Evolutionary conservation across 768 basidiomycete species (phyloP), one percentile per base, ranked within the genome.

Genomic region (Lactifluus pinguis): DNA sequence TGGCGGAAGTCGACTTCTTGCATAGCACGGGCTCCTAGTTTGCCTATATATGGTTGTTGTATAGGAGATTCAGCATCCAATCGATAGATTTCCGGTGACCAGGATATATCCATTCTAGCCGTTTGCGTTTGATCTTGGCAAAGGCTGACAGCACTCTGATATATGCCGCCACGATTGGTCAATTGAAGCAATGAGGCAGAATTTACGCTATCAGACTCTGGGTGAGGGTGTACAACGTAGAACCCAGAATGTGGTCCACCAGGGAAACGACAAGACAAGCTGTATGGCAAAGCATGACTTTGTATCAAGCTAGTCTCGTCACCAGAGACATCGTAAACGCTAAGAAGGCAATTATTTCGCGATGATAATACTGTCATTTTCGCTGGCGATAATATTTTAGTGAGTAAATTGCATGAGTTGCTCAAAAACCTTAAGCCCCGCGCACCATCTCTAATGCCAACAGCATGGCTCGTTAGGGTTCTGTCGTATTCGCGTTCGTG

Each of bases 401-500:
- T n/a, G 39, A 17, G 0, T 15, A 11, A 17, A 17, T 51, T 17
- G 11, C 9, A 36, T 21, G 11, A 41, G n/a, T 6, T 10, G 49
- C 21, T 29, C 7, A 44, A 51, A 55, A 47, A 29, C 1, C 57
- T 17, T 64, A 15, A 5, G 25, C 21, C 6, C 2, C 17, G 6
- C 70, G 49, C 64, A 75, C 80, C 70, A 30, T 68, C 66, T 32
- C 66, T 65, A 9, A 76, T 62, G 14, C 66, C 68, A 3, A 80
- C 61, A 7, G 80, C 82, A 4, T 72, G 66, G 0, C 75, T 69
- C 49, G 73, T 71, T 17, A 91, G 76, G 4, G 80, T 82, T 19
- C 82, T 78, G 68, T 92, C 89, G 51, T 73, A 77, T 41, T 77
- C 74, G 19, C 88, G 76, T 51, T 77, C 73, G 69, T 92, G 89